Base-by-base conservation (phyloP, 129 eudicot genomes). In the Tagetes erecta region DNA sequence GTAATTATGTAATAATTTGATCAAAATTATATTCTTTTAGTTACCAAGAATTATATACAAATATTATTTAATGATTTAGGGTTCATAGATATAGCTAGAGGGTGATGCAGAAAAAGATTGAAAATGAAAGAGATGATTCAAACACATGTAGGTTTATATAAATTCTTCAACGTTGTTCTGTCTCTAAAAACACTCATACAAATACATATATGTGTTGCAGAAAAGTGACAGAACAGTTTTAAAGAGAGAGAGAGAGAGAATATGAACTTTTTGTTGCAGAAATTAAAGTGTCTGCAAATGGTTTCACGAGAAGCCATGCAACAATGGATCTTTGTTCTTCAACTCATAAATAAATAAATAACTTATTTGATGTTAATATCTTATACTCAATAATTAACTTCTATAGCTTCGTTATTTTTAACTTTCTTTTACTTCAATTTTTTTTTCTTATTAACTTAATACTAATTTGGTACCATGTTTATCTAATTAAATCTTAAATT, bases 221-320 rank as follows among this genome's bases (percentile, higher is more conserved):
- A 68, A 75, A 51, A 40, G 51, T 50, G 79, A 75, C 79, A 75
- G 37, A 52, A 49, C 12, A 7, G 8, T 36, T 64, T n/a, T 5
- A 20, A 20, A 45, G 27, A 73, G 63, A 62, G 40, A 59, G 39
- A 56, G 70, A 59, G 81, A 69, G 10, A 70, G 44, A 70, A 62
- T 10, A 42, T 59, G 71, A 70, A 70, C 76, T 9, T 78, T 70
- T 70, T 60, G 65, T 62, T 62, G 82, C 82, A 78, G 76, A 70
- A 70, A 78, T 20, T 20, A 20, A 20, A 49, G 42, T 49, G 67
- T 10, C 67, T 62, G 30, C 67, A 62, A 62, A 2, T 37, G 69
- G 82, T 49, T 44, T 78, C 76, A 78, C 82, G 71, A 78, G 82
- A 78, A 70, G 71, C 82, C 76, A 78, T 70, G 82, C 76, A 78